Conservation (phyloP, 2,329 filamentous ascomycete species). For the Diaporthe ilicicola region DNA sequence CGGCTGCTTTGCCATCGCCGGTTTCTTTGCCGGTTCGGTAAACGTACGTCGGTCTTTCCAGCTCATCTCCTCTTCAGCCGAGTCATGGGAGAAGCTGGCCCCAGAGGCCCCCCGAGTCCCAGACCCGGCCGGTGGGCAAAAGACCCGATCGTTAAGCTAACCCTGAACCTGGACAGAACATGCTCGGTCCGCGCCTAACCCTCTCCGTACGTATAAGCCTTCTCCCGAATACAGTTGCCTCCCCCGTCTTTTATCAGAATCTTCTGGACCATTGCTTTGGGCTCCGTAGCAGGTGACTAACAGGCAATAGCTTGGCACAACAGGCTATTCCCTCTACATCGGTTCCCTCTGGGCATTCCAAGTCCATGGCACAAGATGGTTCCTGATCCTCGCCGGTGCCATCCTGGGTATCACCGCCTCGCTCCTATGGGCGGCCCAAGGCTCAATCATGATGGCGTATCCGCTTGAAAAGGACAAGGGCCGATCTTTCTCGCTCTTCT, state of each 20-base stretch:
- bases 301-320: conserved; percentile 34
- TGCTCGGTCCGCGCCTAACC: conserved; percentile 35
- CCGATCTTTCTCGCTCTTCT: conserved; percentile 37
- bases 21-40: conserved; percentile 35
- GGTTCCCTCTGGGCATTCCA: conserved; percentile 36
- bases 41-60: conserved; percentile 29
- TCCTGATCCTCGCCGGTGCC: conserved; percentile 35
- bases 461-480: conserved; percentile 36
- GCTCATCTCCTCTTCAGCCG: not conserved
- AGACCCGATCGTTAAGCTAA: not conserved
- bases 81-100: not conserved
- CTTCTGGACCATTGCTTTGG: too few species aligned
- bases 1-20: conserved; percentile 29
- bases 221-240: too few species aligned
- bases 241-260: too few species aligned
- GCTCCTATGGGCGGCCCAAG: conserved; percentile 36
- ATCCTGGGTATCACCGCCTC: conserved; percentile 35
- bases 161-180: conserved; percentile 31
- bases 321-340: conserved; percentile 35
- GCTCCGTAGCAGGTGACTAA: too few species aligned
- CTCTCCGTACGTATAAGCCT: too few species aligned
- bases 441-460: conserved; percentile 35
- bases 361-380: conserved; percentile 34
- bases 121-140: not conserved
- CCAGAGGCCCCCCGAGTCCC: not conserved